A percentile compares a stretch with the other conserved stretches of the same genome.
These are phyloP conservation scores for Pilaira anomala DNA, from an alignment of 192 early-diverging fungal species.

Conservation along the genomic window DNA sequence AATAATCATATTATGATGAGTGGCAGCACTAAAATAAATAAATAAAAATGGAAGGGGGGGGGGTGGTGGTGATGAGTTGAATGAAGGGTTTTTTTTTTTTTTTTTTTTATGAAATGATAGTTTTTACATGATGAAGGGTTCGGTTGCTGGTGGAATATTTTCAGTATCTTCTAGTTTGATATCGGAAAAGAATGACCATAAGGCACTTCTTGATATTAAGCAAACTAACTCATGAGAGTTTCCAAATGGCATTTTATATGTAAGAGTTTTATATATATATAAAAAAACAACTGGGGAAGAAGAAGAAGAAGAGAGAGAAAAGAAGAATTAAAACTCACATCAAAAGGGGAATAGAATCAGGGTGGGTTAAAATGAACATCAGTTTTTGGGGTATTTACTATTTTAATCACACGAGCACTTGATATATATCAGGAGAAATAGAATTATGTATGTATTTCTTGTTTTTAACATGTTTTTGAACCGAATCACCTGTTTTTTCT, in stretches of 20 bases:
- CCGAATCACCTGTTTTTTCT: too few species aligned
- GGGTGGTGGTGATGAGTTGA: background rate
- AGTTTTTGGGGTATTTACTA: too few species aligned
- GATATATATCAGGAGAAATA: too few species aligned
- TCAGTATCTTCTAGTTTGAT: conserved; percentile 33
- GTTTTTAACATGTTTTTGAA: too few species aligned
- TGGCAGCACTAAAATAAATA: conserved; percentile 27
- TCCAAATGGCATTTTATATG: conserved; percentile 43
- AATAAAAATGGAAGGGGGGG: background rate
- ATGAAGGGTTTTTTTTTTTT: too few species aligned
- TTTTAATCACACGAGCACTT: too few species aligned
- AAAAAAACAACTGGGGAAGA: background rate
- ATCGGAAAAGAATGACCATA: conserved; percentile 42
- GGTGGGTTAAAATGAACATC: too few species aligned
- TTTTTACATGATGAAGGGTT: conserved; percentile 39
- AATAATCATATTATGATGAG: conserved; percentile 53
- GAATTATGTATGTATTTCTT: too few species aligned
- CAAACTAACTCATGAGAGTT: conserved; percentile 31
- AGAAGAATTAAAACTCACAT: too few species aligned
- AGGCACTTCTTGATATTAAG: conserved; percentile 32
- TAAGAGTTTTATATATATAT: background rate
- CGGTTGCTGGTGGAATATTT: conserved; percentile 36
- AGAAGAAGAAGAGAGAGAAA: background rate
- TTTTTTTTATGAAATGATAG: background rate
- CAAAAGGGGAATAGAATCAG: background rate